These are phyloP conservation scores for Ciborinia camelliae DNA, from an alignment of 2,329 filamentous ascomycete species.

Conservation along the genomic window DNA sequence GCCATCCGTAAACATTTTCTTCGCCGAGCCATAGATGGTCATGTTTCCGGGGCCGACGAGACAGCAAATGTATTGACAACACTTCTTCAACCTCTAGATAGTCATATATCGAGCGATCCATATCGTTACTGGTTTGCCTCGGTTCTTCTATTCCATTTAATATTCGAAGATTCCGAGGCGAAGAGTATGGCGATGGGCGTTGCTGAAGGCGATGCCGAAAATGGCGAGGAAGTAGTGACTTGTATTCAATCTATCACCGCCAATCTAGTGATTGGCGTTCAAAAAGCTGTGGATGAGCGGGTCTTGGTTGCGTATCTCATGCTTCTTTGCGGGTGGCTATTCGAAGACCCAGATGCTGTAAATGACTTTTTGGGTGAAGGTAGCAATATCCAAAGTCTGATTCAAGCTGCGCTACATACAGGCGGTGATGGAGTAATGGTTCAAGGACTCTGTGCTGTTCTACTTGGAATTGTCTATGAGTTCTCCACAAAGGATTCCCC, in stretches of 20 bases:
- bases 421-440: conserved; percentile 61
- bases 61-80: conserved; percentile 86
- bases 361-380: conserved; percentile 92
- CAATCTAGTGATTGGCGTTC: conserved; percentile 77
- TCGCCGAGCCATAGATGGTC: conserved; percentile 82
- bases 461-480: conserved; percentile 88
- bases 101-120: conserved; percentile 66
- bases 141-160: conserved; percentile 78
- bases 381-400: conserved; percentile 82
- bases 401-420: conserved; percentile 65
- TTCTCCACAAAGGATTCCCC: conserved; percentile 98
- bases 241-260: conserved; percentile 85
- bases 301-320: conserved; percentile 84
- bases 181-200: conserved; percentile 78
- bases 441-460: conserved; percentile 76
- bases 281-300: conserved; percentile 72
- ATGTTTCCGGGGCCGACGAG: conserved; percentile 72
- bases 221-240: conserved; percentile 91
- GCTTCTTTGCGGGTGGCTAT: conserved; percentile 84
- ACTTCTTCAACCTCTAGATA: conserved; percentile 64
- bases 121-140: conserved; percentile 90
- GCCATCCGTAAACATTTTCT: conserved; percentile 84
- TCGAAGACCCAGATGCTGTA: conserved; percentile 85
- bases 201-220: conserved; percentile 82
- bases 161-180: conserved; percentile 75